Evolutionary conservation across 2,329 filamentous ascomycete genomes (phyloP), one percentile per base, ranked within the genome.

Genomic region (Epichloe aotearoae): DNA sequence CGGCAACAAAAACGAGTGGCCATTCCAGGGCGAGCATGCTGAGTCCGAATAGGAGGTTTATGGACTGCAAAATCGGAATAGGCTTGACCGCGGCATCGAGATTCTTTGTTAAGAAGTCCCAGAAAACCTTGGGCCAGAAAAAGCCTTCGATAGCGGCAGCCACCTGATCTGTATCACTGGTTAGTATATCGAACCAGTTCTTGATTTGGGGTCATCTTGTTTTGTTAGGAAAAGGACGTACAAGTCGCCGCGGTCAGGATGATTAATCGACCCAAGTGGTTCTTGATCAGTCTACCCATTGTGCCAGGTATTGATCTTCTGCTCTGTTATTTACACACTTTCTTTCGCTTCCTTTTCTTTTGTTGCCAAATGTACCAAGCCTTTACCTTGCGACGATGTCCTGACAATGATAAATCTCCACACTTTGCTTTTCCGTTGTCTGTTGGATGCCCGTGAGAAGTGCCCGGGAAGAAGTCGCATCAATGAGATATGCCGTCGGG

Each of bases 41-140:
- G 52, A 97, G 59, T 15, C 88, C 90, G 62, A 95, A 76, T 43
- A 96, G 20, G 23, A 98, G 73, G 63, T 98, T 98, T 71, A 97
- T 76, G 62, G 85, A 86, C 66, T 98, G 93, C 15, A 98, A 75
- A 47, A 89, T 74, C 1, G 93, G 93, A n/a, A 93, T 67, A 1
- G 91, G 91, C 62, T 86, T 89, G 55, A 97, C 88, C 46, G 85
- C 86, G 50, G 73, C 76, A 64, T 98, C 88, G 59, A 98, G 82
- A 60, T 88, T 89, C 63, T 88, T 89, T 54, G 91, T 96, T 57
- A 93, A 71, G 67, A 95, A 95, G 69, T 98, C 93, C 85, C 87
- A 98, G 72, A 98, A 95, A 64, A 98, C 84, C 69, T 98, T 98
- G 58, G 93, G 93, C 89, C 90, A 98, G 79, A 98, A 91, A 77